Base-by-base conservation (phyloP, 2,329 filamentous ascomycete species). In the Talaromyces marneffei region DNA sequence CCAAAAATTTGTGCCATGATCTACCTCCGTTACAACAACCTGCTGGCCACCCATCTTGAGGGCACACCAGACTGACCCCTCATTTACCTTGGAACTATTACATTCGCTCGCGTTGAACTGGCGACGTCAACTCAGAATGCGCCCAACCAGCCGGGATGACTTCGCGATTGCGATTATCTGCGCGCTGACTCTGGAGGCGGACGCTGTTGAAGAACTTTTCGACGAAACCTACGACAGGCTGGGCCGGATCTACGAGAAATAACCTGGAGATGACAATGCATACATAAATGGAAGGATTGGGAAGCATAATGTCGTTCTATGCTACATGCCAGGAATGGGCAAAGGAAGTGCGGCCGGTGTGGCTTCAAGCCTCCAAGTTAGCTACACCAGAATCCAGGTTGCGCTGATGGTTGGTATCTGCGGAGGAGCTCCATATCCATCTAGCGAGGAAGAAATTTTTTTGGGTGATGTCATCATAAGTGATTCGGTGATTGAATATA, bases 161-260 rank as follows among this genome's bases (percentile, higher is more conserved):
- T 56, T 56, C n/a, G 3, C 33, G 4, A 56, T 42, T 16, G 53
- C 53, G 6, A 56, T 56, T n/a, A 44, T 57, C 18, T 44, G 54
- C 16, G 54, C 54, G 12, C 39, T 57, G 3, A 20, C 37, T 16
- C 12, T 57, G 4, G 54, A 57, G 18, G 12, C 18, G 1, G 39
- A 57, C 6, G 54, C 54, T 14, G 39, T 57, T 18, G 54, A 44
- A 44, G 25, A 6, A 2, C 40, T 57, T 2, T 57, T 57, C 14
- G 54, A 57, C 16, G 37, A 56, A 29, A n/a, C 18, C 18, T 72
- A 67, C 53, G 63, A 69, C 9, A 63, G 68, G 12, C 59, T 66
- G 14, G 33, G 56, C 16, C 8, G 4, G 6, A 4, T 29, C 23
- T 2, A 76, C 71, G 29, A 64, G 40, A 10, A 69, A 25, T 25